phyloP scores from a whole-genome alignment of 2,329 filamentous ascomycete genomes.

The Alternaria conjuncta region DNA sequence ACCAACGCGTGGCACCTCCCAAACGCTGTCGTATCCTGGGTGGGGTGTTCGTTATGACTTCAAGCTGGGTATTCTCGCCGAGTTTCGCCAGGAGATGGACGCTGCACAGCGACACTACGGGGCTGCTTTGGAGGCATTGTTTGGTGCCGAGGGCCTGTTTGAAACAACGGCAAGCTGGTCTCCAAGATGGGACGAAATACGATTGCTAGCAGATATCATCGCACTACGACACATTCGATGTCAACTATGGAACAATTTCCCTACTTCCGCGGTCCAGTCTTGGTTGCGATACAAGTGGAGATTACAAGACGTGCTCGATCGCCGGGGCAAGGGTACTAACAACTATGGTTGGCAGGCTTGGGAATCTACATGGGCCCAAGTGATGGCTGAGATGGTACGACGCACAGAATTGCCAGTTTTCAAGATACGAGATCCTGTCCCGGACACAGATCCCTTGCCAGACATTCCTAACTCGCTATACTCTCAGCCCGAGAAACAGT shows the following conservation, averaged over 20 bases:
- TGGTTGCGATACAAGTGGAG: conserved; percentile 81
- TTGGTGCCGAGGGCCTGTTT: conserved; percentile 79
- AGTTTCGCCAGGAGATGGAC: conserved; percentile 93
- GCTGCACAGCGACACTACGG: conserved; percentile 84
- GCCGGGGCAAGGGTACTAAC: conserved; percentile 80
- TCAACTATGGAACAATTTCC: conserved; percentile 78
- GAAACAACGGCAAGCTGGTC: conserved; percentile 91
- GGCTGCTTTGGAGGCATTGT: conserved; percentile 81
- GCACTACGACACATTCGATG: conserved; percentile 83
- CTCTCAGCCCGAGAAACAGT: conserved; percentile 59
- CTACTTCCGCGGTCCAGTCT: conserved; percentile 77
- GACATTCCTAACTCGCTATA: conserved; percentile 49
- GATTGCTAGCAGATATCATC: conserved; percentile 81
- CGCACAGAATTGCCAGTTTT: conserved; percentile 59
- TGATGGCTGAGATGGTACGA: conserved; percentile 66
- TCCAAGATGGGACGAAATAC: conserved; percentile 88
- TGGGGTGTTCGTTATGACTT: conserved; percentile 97
- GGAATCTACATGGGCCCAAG: conserved; percentile 75
- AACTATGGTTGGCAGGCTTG: conserved; percentile 96
- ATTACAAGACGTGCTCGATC: conserved; percentile 78
- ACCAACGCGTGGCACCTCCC: conserved; percentile 82
- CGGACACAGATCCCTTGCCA: conserved; percentile 35
- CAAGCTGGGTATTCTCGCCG: conserved; percentile 87
- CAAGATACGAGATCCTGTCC: conserved; percentile 28
- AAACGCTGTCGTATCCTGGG: conserved; percentile 80